Conservation (phyloP, 2,329 filamentous ascomycete genomes). For the Onygena corvina region DNA sequence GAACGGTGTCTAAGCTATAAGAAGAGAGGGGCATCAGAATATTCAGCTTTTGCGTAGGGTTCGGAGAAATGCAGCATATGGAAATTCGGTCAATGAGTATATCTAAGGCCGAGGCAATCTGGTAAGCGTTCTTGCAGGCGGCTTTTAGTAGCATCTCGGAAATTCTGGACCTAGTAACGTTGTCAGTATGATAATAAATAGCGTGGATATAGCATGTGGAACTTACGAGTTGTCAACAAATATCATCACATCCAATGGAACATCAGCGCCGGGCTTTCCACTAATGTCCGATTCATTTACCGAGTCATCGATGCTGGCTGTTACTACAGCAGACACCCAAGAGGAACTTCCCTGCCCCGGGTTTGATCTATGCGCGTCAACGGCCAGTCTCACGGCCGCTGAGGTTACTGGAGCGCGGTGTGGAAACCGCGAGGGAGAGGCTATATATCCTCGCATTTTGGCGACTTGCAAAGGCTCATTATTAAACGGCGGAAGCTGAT, state of each 20-base stretch:
- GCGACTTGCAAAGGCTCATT: constrained; percentile 7
- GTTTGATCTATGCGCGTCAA: constrained; percentile 13
- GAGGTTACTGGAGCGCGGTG: constrained; percentile 11
- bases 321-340: constrained; percentile 29
- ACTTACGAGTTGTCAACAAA: constrained; percentile 28
- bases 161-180: constrained; percentile 12
- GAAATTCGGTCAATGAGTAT: constrained; percentile 20
- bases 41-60: constrained; percentile 16
- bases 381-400: constrained; percentile 12
- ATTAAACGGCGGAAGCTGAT: constrained; percentile 4
- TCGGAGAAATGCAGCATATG: constrained; percentile 19
- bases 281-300: not conserved
- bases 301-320: constrained; percentile 15
- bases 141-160: constrained; percentile 17
- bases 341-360: constrained; percentile 15
- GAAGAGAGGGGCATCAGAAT: constrained; percentile 21
- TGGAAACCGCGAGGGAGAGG: constrained; percentile 6
- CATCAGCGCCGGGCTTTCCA: constrained; percentile 13
- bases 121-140: constrained; percentile 17
- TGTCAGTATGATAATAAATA: constrained; percentile 10
- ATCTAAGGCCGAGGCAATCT: constrained; percentile 19
- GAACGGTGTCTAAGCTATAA: constrained; percentile 17
- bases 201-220: not conserved
- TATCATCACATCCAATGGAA: constrained; percentile 27
- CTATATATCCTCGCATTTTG: constrained; percentile 6